phyloP scores from a whole-genome alignment of 371 early-diverging fungal genomes.

The Dinochytrium kinnereticum region DNA sequence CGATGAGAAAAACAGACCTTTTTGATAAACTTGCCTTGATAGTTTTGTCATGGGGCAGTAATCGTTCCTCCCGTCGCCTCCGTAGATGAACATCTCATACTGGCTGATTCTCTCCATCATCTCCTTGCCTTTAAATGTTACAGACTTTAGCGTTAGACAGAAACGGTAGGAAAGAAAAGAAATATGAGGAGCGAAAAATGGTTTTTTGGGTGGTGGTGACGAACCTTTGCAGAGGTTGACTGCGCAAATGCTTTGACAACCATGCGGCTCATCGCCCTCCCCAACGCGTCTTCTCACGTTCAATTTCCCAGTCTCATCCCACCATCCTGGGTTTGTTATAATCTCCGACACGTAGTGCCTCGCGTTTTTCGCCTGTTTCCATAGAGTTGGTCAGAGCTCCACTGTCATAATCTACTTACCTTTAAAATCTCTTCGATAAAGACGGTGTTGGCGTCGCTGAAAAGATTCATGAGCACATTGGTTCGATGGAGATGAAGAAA shows the following conservation, averaged over 20 bases:
- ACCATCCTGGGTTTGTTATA: conserved; percentile 74
- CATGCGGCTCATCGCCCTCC: conserved; percentile 57
- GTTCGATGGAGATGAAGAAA: not conserved
- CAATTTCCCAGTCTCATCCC: conserved; percentile 60
- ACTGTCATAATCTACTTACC: conserved; percentile 42
- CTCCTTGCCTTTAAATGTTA: conserved; percentile 46
- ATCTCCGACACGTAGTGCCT: conserved; percentile 62
- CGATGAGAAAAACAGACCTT: not conserved
- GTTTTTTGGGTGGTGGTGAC: not conserved
- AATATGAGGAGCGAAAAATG: not conserved
- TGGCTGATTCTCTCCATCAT: conserved; percentile 42
- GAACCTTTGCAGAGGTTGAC: conserved; percentile 79
- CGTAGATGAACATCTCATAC: conserved; percentile 60
- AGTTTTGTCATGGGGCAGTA: conserved; percentile 65
- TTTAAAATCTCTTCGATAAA: conserved; percentile 73
- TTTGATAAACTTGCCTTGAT: conserved; percentile 23
- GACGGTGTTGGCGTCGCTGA: conserved; percentile 76
- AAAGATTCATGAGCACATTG: conserved; percentile 54
- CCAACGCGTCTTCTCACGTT: conserved; percentile 58
- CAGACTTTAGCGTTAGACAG: conserved; percentile 14
- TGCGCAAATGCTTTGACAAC: conserved; percentile 68
- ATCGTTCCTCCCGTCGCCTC: conserved; percentile 69
- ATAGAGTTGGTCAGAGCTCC: not conserved
- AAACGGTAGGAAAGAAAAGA: not conserved
- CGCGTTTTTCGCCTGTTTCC: conserved; percentile 58